A percentile compares a stretch with the other conserved stretches of the same genome.
phyloP scores from a whole-genome alignment of 768 basidiomycete species.

The Xerocomellus intermedius region DNA sequence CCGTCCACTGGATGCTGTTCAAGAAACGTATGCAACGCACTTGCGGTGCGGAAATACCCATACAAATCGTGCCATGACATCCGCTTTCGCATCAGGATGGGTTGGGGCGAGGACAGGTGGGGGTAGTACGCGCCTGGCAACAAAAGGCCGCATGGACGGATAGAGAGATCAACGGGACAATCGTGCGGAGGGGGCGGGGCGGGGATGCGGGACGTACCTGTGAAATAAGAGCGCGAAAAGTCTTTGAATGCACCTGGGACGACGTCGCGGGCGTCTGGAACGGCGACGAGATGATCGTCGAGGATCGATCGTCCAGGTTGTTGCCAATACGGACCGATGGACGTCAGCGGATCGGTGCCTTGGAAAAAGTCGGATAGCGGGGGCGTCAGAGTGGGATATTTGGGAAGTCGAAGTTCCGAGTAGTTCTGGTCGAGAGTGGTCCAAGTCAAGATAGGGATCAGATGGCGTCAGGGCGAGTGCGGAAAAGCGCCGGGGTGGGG shows the following conservation, averaged over 20 bases:
- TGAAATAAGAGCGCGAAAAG: conserved; percentile 55
- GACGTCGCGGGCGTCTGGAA: conserved; percentile 52
- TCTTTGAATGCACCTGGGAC: conserved; percentile 37
- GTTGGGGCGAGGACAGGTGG: conserved; percentile 30
- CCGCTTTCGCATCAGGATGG: conserved; percentile 54
- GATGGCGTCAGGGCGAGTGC: background rate
- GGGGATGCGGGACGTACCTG: conserved; percentile 39
- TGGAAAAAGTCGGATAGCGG: conserved; percentile 64
- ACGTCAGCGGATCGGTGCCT: conserved; percentile 50
- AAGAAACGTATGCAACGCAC: conserved; percentile 65
- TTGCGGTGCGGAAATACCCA: conserved; percentile 69
- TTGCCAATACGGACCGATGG: conserved; percentile 75
- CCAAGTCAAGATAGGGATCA: background rate
- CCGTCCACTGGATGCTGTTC: conserved; percentile 61
- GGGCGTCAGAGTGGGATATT: conserved; percentile 55
- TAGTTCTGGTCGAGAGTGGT: conserved; percentile 42
- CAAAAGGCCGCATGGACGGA: no score
- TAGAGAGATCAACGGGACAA: background rate
- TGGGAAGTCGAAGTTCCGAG: conserved; percentile 69
- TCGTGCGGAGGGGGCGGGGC: no score
- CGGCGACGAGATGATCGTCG: conserved; percentile 63
- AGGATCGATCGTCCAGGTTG: conserved; percentile 78
- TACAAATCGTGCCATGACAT: conserved; percentile 68
- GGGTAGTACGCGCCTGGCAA: conserved; percentile 42
- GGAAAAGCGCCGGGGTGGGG: no score